A percentile compares a stretch with the other conserved stretches of the same genome.
Conservation (phyloP, 2,329 filamentous ascomycete genomes). For the Trichoderma brevicompactum region DNA sequence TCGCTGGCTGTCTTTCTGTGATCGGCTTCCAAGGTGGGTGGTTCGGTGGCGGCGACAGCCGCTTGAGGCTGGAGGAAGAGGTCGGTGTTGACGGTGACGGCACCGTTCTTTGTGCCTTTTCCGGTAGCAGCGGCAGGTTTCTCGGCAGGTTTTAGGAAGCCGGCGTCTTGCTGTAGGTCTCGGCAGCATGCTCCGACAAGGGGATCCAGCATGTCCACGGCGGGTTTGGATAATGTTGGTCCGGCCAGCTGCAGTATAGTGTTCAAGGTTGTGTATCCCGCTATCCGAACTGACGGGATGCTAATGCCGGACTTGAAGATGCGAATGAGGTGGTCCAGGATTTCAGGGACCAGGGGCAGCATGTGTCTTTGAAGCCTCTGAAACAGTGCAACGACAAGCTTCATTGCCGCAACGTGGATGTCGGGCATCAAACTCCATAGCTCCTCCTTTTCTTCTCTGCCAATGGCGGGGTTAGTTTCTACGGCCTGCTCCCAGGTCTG, state of each 20-base stretch:
- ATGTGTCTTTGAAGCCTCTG: slow-evolving; percentile 62
- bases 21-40: slow-evolving; percentile 45
- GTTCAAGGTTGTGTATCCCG: slow-evolving; percentile 63
- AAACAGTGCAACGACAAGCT: slow-evolving; percentile 62
- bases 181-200: slow-evolving; percentile 72
- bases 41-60: slow-evolving; percentile 38
- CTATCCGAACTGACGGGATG: slow-evolving; percentile 59
- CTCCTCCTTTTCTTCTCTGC: slow-evolving; percentile 79
- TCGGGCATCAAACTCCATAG: slow-evolving; percentile 74
- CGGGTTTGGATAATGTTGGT: slow-evolving; percentile 66
- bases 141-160: slow-evolving; percentile 49
- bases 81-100: slow-evolving; percentile 67
- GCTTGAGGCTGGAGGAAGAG: slow-evolving; percentile 62
- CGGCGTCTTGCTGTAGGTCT: slow-evolving; percentile 66
- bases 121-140: slow-evolving; percentile 40
- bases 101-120: slow-evolving; percentile 45
- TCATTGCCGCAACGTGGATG: slow-evolving; percentile 73
- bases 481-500: slow-evolving; percentile 55
- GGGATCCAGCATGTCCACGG: slow-evolving; percentile 64
- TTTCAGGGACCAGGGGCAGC: slow-evolving; percentile 63
- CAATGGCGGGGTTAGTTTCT: slow-evolving; percentile 73
- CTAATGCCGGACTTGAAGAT: slow-evolving; percentile 66
- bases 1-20: slow-evolving; percentile 61
- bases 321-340: slow-evolving; percentile 73
- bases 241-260: slow-evolving; percentile 66